Conservation (phyloP, 2,329 filamentous ascomycete species). For the Clonostachys byssicola region DNA sequence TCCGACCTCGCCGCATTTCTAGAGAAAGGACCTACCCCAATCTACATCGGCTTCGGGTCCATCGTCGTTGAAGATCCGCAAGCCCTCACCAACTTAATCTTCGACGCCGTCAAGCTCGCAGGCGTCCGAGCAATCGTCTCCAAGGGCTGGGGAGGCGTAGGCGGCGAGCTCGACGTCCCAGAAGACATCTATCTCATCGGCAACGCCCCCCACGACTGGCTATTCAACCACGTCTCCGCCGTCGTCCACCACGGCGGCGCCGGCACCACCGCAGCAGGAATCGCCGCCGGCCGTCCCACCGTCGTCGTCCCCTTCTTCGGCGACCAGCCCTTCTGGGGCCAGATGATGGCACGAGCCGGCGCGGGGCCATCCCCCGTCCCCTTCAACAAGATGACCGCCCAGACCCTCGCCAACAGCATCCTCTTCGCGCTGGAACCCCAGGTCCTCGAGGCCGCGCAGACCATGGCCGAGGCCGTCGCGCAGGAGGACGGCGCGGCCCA, state of each 20-base stretch:
- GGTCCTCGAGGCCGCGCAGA: constrained; percentile 8
- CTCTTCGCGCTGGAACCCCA: constrained; percentile 21
- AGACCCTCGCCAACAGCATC: constrained; percentile 28
- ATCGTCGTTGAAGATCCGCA: constrained; percentile 62
- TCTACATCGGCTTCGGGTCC: constrained; percentile 64
- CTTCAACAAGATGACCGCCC: constrained; percentile 22
- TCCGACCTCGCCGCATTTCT: constrained; percentile 52
- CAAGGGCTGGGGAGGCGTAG: constrained; percentile 61
- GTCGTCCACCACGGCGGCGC: constrained; percentile 64
- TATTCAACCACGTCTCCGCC: constrained; percentile 53
- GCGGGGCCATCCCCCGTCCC: constrained; percentile 31
- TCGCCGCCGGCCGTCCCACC: constrained; percentile 55
- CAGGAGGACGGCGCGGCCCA: constrained; percentile 7
- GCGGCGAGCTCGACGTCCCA: constrained; percentile 32
- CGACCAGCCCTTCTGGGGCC: constrained; percentile 40
- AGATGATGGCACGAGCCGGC: constrained; percentile 32
- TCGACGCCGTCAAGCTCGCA: constrained; percentile 50
- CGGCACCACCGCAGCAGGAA: constrained; percentile 60
- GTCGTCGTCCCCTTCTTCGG: constrained; percentile 66
- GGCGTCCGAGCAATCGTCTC: constrained; percentile 58
- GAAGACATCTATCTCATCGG: constrained; percentile 56
- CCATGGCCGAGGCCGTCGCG: not conserved
- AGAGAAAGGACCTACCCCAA: constrained; percentile 49
- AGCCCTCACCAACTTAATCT: constrained; percentile 51
- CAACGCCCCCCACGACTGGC: constrained; percentile 63